Conservation (phyloP, 108 stramenopile genomes). For the Discostella stelligeroides region DNA sequence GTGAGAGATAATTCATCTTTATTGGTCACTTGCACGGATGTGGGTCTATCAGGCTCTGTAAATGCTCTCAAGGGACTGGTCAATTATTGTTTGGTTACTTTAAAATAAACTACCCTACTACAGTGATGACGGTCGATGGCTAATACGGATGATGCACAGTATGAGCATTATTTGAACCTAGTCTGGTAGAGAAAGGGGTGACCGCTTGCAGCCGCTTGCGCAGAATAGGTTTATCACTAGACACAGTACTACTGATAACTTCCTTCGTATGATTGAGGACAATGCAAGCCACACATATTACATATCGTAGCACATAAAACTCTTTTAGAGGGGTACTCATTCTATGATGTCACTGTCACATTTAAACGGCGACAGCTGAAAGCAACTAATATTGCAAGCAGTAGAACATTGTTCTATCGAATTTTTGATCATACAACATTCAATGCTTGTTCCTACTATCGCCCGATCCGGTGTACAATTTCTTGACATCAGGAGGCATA, state of each 20-base stretch:
- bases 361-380: not conserved
- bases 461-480: constrained; percentile 23
- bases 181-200: no score
- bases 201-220: no score
- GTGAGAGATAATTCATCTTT: constrained; percentile 50
- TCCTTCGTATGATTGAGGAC: no score
- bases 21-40: constrained; percentile 56
- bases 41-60: constrained; percentile 62
- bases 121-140: constrained; percentile 10
- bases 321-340: not conserved
- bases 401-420: not conserved
- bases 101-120: no score
- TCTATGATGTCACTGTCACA: not conserved
- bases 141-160: no score
- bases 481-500: constrained; percentile 27
- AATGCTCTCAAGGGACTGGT: constrained; percentile 53
- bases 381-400: no score
- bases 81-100: no score
- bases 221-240: no score
- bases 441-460: constrained; percentile 1
- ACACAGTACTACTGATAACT: no score
- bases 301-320: no score
- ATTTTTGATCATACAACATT: not conserved
- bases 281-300: no score
- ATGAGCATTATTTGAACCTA: no score